Percentiles rank a stretch among this genome's conserved stretches.
Conservation (phyloP, 208 protist genomes). For the Trypanosoma mega region DNA sequence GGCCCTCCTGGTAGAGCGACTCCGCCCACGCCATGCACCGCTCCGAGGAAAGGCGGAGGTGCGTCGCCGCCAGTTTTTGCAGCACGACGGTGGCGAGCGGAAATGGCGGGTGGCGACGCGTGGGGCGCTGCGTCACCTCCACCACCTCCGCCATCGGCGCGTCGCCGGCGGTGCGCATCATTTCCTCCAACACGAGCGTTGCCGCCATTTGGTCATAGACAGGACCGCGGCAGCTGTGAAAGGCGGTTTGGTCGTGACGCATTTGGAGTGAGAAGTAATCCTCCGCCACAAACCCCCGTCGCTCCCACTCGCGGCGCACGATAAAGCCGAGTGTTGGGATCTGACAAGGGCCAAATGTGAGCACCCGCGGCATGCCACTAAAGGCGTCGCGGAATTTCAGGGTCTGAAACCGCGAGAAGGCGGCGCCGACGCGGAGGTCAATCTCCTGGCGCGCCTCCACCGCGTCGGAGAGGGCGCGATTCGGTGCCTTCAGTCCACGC, state of each 20-base stretch:
- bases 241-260: conserved; percentile 54
- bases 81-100: conserved; percentile 98
- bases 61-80: conserved; percentile 93
- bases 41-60: conserved; percentile 93
- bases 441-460: conserved; percentile 96
- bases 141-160: conserved; percentile 44
- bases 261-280: conserved; percentile 66
- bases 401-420: conserved; percentile 95
- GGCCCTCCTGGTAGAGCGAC: conserved; percentile 90
- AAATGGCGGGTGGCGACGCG: conserved; percentile 76
- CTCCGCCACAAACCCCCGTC: conserved; percentile 79
- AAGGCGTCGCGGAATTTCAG: conserved; percentile 79
- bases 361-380: conserved; percentile 52
- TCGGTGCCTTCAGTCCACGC: conserved; percentile 73
- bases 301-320: conserved; percentile 88
- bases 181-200: conserved; percentile 67
- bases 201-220: conserved; percentile 77
- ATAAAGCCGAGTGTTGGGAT: conserved; percentile 95
- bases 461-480: conserved; percentile 87
- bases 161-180: conserved; percentile 46
- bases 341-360: conserved; percentile 96
- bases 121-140: conserved; percentile 79
- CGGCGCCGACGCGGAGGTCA: conserved; percentile 95
- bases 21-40: conserved; percentile 95
- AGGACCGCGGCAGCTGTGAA: conserved; percentile 62